Conservation (phyloP, 169 alveolate species). For the Cryptosporidium ubiquitum region DNA sequence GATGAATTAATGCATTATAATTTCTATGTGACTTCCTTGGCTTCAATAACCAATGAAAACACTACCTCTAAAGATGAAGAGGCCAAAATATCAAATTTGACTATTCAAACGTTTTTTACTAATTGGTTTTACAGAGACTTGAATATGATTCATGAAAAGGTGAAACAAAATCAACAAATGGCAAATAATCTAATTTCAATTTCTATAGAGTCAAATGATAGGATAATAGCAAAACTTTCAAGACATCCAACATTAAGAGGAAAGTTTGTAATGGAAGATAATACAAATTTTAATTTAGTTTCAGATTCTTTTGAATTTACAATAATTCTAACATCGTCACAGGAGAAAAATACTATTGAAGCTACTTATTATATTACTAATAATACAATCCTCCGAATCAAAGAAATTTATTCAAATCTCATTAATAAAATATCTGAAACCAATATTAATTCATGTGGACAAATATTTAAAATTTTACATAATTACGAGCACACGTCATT, state of each 20-base stretch:
- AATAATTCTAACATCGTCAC: conserved; percentile 5
- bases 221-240: conserved; percentile 6
- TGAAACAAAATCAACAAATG: conserved; percentile 14
- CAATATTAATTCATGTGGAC: background rate
- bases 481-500: conserved; percentile 2
- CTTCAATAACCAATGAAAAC: background rate
- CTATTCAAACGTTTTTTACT: background rate
- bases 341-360: background rate
- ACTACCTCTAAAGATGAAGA: background rate
- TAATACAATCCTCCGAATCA: background rate
- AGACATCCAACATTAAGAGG: background rate
- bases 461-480: background rate
- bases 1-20: background rate
- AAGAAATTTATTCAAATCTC: background rate
- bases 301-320: conserved; percentile 43
- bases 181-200: conserved; percentile 14
- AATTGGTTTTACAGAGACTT: conserved; percentile 37
- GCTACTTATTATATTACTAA: conserved; percentile 32
- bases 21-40: background rate
- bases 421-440: background rate
- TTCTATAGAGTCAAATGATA: conserved; percentile 9
- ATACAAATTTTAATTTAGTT: background rate
- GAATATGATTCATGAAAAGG: conserved; percentile 9
- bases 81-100: background rate
- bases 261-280: conserved; percentile 32